Evolutionary conservation across 441 rosid genomes (phyloP).

Genomic region (Capsella rubella): DNA sequence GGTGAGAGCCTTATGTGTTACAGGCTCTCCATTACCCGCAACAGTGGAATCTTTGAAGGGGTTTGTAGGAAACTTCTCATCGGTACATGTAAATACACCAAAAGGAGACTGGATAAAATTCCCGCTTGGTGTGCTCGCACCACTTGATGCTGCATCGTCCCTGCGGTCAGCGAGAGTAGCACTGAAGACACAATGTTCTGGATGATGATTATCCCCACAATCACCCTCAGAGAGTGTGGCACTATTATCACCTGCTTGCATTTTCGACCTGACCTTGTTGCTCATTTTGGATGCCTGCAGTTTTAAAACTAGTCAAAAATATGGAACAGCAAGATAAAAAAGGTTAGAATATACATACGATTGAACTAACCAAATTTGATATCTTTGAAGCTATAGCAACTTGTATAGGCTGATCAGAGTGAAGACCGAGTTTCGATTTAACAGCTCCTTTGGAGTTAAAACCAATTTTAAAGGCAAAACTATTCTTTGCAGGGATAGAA

Average conservation of each 20-base stretch:
- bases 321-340: constrained; percentile 14
- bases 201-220: constrained; percentile 60
- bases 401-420: constrained; percentile 85
- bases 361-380: constrained; percentile 74
- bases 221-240: constrained; percentile 61
- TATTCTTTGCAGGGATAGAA: constrained; percentile 51
- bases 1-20: constrained; percentile 63
- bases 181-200: constrained; percentile 62
- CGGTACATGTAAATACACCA: constrained; percentile 56
- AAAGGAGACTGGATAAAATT: constrained; percentile 56
- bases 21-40: constrained; percentile 55
- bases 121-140: constrained; percentile 77
- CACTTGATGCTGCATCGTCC: constrained; percentile 74
- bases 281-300: constrained; percentile 76
- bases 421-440: constrained; percentile 69
- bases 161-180: constrained; percentile 56
- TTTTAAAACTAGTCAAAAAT: constrained; percentile 40
- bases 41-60: constrained; percentile 53
- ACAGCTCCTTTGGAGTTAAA: constrained; percentile 18
- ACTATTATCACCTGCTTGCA: constrained; percentile 56
- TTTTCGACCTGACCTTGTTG: constrained; percentile 72
- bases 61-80: constrained; percentile 52
- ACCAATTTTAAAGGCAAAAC: constrained; percentile 47
- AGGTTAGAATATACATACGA: constrained; percentile 9
- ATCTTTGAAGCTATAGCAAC: constrained; percentile 79